Percentiles rank a stretch among this genome's conserved stretches.
phyloP scores from a whole-genome alignment of 192 early-diverging fungal genomes.

The Umbelopsis vinacea region DNA sequence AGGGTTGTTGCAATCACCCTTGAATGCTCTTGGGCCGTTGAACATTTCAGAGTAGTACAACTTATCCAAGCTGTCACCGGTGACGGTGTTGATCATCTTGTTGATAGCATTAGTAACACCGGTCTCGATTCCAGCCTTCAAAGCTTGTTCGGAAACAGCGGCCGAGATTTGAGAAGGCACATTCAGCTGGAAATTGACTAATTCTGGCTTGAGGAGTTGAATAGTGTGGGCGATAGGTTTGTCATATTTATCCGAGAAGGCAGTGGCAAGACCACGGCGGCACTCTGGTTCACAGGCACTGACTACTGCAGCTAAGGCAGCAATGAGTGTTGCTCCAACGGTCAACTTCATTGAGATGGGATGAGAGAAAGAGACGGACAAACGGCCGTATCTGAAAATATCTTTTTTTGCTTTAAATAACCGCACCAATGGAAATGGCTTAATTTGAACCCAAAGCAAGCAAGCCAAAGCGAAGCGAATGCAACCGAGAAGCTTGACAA shows the following conservation, averaged over 20 bases:
- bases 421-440: background rate
- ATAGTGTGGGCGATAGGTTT: conserved; percentile 41
- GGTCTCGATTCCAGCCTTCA: conserved; percentile 27
- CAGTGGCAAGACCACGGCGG: conserved; percentile 49
- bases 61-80: conserved; percentile 35
- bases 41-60: conserved; percentile 52
- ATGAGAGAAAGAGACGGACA: background rate
- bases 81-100: conserved; percentile 28
- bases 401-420: background rate
- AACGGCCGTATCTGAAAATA: background rate
- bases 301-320: conserved; percentile 17
- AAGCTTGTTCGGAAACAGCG: conserved; percentile 17
- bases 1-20: conserved; percentile 62
- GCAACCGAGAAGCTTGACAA: too few relatives aligned
- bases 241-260: conserved; percentile 50
- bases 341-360: conserved; percentile 23
- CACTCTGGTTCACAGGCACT: conserved; percentile 58
- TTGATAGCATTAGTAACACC: conserved; percentile 26
- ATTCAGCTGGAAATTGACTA: conserved; percentile 28
- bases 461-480: background rate
- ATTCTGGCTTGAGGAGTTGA: conserved; percentile 24
- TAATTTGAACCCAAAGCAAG: background rate
- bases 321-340: background rate
- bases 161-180: conserved; percentile 35
- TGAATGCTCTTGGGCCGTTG: conserved; percentile 49